phyloP scores from a whole-genome alignment of 495 filamentous ascomycete genomes.

The Viridothelium virens region DNA sequence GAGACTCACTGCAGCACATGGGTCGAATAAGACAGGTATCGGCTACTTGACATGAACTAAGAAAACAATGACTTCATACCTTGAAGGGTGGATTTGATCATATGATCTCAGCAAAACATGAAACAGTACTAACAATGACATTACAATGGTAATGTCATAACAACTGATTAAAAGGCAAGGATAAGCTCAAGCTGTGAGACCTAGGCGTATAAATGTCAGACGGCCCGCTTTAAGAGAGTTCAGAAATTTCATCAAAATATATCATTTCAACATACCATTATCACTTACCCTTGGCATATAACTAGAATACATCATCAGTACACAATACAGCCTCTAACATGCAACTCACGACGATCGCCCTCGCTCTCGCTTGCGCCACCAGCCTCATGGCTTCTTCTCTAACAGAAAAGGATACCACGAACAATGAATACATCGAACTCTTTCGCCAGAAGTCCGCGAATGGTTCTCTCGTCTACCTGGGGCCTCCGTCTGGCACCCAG shows the following conservation, averaged over 20 bases:
- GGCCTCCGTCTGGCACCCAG: neutral
- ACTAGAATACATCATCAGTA: neutral
- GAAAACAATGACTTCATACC: neutral
- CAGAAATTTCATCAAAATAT: neutral
- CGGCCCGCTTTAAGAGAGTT: neutral
- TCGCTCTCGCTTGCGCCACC: neutral
- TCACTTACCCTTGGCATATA: neutral
- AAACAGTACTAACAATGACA: neutral
- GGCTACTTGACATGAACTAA: neutral
- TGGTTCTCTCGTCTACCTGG: neutral
- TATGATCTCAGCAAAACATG: neutral
- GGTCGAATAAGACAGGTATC: conserved; percentile 1
- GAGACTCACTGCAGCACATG: neutral
- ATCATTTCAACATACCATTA: conserved; percentile 1
- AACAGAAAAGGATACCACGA: neutral
- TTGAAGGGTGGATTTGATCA: neutral
- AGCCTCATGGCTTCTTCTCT: conserved; percentile 2
- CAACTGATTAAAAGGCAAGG: neutral
- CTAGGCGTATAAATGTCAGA: neutral
- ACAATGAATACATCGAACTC: neutral
- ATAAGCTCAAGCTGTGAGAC: too few relatives aligned
- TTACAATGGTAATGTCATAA: neutral
- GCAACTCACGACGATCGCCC: neutral
- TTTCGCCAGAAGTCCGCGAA: neutral
- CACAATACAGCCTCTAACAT: neutral